Base-by-base conservation (phyloP, 2,329 filamentous ascomycete species). In the Aspergillus novoparasiticus region DNA sequence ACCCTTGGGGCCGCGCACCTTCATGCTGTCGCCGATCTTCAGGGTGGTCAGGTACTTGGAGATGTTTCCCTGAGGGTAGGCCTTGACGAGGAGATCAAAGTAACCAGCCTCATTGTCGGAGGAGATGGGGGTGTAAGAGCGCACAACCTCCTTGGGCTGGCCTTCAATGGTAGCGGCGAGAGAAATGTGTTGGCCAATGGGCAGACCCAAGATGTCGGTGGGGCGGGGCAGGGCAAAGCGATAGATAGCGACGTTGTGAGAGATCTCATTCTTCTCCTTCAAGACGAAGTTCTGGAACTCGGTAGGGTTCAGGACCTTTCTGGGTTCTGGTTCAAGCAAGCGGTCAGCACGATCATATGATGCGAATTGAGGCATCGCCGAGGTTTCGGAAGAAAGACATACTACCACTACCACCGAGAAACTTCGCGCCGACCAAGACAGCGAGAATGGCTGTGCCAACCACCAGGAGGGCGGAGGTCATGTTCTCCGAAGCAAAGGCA, bases 201-300 rank as follows among this genome's bases (percentile, higher is more conserved):
- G 94, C 50, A 98, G 91, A 75, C 95, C 95, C 74, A 98, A 92
- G 78, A 97, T 93, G 70, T 91, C 87, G 72, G 84, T 90, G 46
- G 89, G 82, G 58, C 85, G 85, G 62, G 94, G 94, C 46, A 99
- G 91, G 68, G 86, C 86, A 83, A 98, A 97, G 75, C 95, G 93
- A 85, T 98, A 99, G 83, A 99, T 97, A 80, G 94, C 94, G 64
- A 96, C 94, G 85, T 99, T 99, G 87, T 98, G 95, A 36, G 94
- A 97, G 74, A 98, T 90, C 69, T 96, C 86, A 16, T 90, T 98
- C 87, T 97, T 98, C 81, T 98, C 92, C 80, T 91, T 90, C 72
- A 99, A 89, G 78, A 92, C 90, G 76, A 97, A 97, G 63, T 96
- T 87, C 79, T 97, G 93, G 86, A 97, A 97, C 57, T 86, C 85